Percentiles rank a stretch among this genome's conserved stretches.
These are phyloP conservation scores for Rasamsonia emersonii DNA, from an alignment of 2,329 filamentous ascomycete genomes.

Conservation along the genomic window DNA sequence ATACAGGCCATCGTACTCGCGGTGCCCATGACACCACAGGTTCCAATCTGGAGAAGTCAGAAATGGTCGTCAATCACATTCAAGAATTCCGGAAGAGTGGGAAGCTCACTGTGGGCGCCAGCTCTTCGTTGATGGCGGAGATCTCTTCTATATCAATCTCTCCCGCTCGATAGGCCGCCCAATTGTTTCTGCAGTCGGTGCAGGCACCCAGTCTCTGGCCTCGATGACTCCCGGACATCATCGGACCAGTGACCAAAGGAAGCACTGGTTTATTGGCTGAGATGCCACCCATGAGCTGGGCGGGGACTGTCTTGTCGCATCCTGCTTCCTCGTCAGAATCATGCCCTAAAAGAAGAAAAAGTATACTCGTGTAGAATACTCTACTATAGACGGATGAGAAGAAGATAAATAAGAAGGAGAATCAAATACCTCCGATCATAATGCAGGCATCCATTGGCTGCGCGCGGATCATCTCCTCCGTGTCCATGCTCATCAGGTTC, in stretches of 20 bases:
- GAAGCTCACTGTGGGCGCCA: constrained; percentile 56
- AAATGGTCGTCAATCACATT: no score
- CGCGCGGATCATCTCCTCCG: constrained; percentile 66
- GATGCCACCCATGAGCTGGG: constrained; percentile 67
- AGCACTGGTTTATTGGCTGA: constrained; percentile 65
- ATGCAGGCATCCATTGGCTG: constrained; percentile 63
- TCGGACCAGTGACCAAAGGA: constrained; percentile 62
- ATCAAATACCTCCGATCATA: constrained; percentile 52
- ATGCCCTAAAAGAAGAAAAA: no score
- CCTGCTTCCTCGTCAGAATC: constrained; percentile 37
- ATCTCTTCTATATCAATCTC: constrained; percentile 65
- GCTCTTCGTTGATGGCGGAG: constrained; percentile 59
- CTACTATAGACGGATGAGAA: not conserved
- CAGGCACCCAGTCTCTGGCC: constrained; percentile 62
- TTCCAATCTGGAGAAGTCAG: constrained; percentile 30
- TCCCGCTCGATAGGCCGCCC: constrained; percentile 60
- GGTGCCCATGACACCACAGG: constrained; percentile 52
- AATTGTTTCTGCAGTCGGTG: constrained; percentile 66
- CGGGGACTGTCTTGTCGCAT: constrained; percentile 66
- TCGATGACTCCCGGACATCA: constrained; percentile 63
- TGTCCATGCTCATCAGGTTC: constrained; percentile 73
- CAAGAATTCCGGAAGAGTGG: not conserved
- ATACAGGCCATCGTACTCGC: constrained; percentile 51
- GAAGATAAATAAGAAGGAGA: not conserved
- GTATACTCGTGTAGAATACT: no score